Conservation (phyloP, 176 grass and related monocot genomes). For the Oryza meyeriana region DNA sequence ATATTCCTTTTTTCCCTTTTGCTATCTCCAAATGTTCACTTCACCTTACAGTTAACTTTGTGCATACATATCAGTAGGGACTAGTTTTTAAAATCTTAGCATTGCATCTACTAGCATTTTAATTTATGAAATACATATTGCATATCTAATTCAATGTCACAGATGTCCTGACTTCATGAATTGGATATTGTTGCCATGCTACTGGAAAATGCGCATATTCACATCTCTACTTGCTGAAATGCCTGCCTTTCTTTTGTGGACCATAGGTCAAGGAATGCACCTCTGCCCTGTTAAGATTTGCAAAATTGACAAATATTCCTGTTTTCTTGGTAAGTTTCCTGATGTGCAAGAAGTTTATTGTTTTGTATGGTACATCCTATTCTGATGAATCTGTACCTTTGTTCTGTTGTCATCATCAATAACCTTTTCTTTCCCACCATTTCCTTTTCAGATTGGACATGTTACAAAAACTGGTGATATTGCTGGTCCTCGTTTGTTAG, state of each 20-base stretch:
- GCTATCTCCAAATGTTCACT: neutral
- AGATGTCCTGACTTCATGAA: neutral
- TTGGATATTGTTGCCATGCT: slow-evolving; percentile 10
- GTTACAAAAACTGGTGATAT: slow-evolving; percentile 93
- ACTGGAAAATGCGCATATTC: neutral
- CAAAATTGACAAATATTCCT: slow-evolving; percentile 87
- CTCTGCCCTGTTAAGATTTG: slow-evolving; percentile 82
- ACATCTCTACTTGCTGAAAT: slow-evolving; percentile 19
- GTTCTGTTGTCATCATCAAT: slow-evolving; percentile 10
- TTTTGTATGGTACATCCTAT: slow-evolving; percentile 11
- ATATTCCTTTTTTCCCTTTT: neutral
- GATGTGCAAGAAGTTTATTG: neutral
- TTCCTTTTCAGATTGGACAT: slow-evolving; percentile 76
- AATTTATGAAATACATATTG: slow-evolving; percentile 11
- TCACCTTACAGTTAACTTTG: slow-evolving; percentile 12
- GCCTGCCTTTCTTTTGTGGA: neutral
- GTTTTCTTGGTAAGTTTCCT: slow-evolving; percentile 76
- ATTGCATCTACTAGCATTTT: neutral
- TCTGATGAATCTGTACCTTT: neutral
- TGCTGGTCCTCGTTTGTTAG: slow-evolving; percentile 86
- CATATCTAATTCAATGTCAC: neutral
- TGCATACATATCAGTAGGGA: neutral
- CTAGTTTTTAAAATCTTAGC: neutral
- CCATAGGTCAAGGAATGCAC: slow-evolving; percentile 91
- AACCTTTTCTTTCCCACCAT: slow-evolving; percentile 4